Evolutionary conservation across 352 stramenopile species (phyloP), one percentile per base, ranked within the genome.

Genomic region (Globisporangium polare): DNA sequence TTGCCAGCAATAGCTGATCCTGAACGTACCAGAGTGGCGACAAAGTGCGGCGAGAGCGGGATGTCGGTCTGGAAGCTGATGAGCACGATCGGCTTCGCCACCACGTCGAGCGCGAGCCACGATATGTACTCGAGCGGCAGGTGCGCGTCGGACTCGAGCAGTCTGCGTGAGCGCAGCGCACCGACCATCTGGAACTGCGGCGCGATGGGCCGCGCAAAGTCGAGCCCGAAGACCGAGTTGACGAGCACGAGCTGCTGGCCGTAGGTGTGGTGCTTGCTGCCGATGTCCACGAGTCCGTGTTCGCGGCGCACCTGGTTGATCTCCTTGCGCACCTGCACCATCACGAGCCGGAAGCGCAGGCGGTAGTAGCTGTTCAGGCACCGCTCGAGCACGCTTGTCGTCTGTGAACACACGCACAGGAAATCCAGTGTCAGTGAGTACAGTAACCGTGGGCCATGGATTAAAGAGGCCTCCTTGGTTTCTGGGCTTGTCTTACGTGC

Each of bases 171-270:
- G 56, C 75, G 76, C 29, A 94, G 58, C 43, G 89, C 68, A 3
- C 78, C 76, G 42, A 96, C 73, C 68, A 96, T 78, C 45, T 80
- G 79, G 50, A 94, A 90, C 49, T 95, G 76, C 33, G 86, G 86
- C 18, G 79, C 63, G 29, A 96, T 79, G 6, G 85, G 80, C 6
- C 88, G 77, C 12, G 88, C 66, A 24, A 90, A 73, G 49, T 96
- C 88, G 66, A 95, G 69, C 5, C 88, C 88, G 49, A 96, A 92
- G 37, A 88, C 73, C 22, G 86, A 92, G 60, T 91, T 93, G 50
- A 84, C 81, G 33, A 96, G 69, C 49, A 95, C 84, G 35, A 95
- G 74, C 35, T 71, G 65, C 29, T 85, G 67, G 27, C 77, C 75
- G 59, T 80, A 77, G 45, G 87, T 66, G 31, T 86, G 71, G 41